A percentile compares a stretch with the other conserved stretches of the same genome.
These are phyloP conservation scores for Protomyces arabidopsidicola DNA, from an alignment of 1,139 yeast genomes.

Conservation along the genomic window DNA sequence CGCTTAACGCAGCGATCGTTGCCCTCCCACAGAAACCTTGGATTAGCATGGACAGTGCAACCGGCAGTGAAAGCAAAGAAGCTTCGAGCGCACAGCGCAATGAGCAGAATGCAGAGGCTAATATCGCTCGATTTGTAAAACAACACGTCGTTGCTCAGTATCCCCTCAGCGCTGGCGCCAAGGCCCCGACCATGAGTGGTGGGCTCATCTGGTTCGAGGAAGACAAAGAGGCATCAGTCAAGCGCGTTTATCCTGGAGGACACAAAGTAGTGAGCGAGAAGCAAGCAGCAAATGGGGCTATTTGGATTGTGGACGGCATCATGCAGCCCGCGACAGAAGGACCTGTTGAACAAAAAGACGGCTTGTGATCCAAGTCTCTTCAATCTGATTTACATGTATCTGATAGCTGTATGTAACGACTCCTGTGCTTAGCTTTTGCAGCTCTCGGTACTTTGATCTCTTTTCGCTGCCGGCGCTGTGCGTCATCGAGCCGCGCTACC, in stretches of 20 bases:
- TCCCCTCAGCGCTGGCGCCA: neutral
- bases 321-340: neutral
- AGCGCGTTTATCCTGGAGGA: slow-evolving; percentile 10
- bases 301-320: slow-evolving; percentile 16
- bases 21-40: slow-evolving; percentile 40
- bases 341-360: neutral
- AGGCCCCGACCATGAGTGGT: slow-evolving; percentile 1
- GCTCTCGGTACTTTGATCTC: too few relatives aligned
- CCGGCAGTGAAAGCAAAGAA: slow-evolving; percentile 9
- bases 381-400: neutral
- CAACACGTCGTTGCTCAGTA: slow-evolving; percentile 36
- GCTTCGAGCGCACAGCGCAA: slow-evolving; percentile 32
- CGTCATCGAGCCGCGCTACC: too few relatives aligned
- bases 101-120: slow-evolving; percentile 36
- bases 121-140: slow-evolving; percentile 37
- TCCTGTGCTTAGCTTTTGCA: too few relatives aligned
- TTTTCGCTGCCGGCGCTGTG: too few relatives aligned
- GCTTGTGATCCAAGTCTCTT: neutral
- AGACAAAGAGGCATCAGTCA: neutral
- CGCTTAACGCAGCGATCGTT: slow-evolving; percentile 39
- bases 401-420: neutral
- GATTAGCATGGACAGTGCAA: slow-evolving; percentile 37
- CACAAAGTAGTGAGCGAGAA: slow-evolving; percentile 14
- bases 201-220: neutral
- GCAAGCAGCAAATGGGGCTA: slow-evolving; percentile 15